Conservation (phyloP, 805 yeast species). For the Starmerella sp. region DNA sequence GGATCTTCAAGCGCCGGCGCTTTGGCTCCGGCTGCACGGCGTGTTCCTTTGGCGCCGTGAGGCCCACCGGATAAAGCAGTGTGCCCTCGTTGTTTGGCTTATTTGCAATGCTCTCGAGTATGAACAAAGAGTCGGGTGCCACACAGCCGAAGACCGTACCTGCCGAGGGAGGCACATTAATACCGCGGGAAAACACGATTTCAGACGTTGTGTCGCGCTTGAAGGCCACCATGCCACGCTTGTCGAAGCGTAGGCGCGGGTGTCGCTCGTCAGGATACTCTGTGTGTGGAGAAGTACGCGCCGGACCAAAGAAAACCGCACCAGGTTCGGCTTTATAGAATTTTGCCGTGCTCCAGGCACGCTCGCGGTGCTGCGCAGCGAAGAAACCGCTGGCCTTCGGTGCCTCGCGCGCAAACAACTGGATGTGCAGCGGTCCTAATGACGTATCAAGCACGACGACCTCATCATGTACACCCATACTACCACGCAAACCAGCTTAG, state of each 20-base stretch:
- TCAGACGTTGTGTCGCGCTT: neutral
- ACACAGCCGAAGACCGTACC: neutral
- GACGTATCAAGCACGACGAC: neutral
- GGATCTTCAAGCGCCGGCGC: neutral
- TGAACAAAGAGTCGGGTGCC: neutral
- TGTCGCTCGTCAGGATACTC: neutral
- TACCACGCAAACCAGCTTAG: neutral
- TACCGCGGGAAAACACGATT: neutral
- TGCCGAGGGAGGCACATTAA: neutral
- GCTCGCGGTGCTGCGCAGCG: slow-evolving; percentile 3
- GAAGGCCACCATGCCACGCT: neutral
- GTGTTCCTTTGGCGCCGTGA: neutral
- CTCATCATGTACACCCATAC: neutral
- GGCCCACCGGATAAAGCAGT: neutral
- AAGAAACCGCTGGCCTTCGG: slow-evolving; percentile 12
- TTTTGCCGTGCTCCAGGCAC: slow-evolving; percentile 6
- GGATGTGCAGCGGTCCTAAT: neutral
- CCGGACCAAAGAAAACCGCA: neutral
- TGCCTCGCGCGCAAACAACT: slow-evolving; percentile 6
- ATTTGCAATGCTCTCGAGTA: neutral
- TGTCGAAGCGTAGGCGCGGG: neutral
- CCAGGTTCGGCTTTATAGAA: neutral
- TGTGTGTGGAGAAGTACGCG: neutral
- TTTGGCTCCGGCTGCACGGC: neutral
- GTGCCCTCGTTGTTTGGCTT: neutral